Conservation (phyloP, 2,329 filamentous ascomycete genomes). For the Bipolaris zeicola region DNA sequence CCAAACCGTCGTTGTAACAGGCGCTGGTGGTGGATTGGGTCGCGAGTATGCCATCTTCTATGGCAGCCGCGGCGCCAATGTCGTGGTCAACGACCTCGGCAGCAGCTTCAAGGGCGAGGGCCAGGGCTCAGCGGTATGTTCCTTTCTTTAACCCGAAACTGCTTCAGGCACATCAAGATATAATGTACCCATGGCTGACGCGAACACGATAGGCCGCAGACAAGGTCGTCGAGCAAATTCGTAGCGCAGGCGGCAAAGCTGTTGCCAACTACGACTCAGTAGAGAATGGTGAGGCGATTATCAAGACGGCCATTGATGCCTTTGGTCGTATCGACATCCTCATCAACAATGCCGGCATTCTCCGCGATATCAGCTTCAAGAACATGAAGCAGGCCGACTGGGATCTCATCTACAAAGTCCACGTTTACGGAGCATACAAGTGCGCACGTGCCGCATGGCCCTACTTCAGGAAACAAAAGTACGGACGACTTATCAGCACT, state of each 20-base stretch:
- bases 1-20: constrained; percentile 88
- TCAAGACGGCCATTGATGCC: constrained; percentile 80
- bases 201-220: constrained; percentile 69
- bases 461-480: constrained; percentile 98
- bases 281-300: constrained; percentile 91
- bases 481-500: constrained; percentile 94
- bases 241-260: constrained; percentile 87
- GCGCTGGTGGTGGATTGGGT: constrained; percentile 80
- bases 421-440: constrained; percentile 94
- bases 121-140: constrained; percentile 76
- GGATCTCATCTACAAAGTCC: constrained; percentile 92
- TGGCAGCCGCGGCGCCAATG: constrained; percentile 85
- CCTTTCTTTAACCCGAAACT: neutral
- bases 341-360: constrained; percentile 97
- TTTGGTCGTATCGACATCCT: constrained; percentile 91
- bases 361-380: constrained; percentile 95
- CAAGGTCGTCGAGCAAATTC: constrained; percentile 82
- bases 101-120: constrained; percentile 94
- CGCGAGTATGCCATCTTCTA: constrained; percentile 89
- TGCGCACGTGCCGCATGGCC: constrained; percentile 94
- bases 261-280: constrained; percentile 97
- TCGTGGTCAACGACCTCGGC: constrained; percentile 96
- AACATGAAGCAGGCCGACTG: constrained; percentile 98
- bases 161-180: neutral
- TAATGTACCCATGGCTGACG: constrained; percentile 12